Conservation (phyloP, 176 grass and related monocot genomes). For the Typha latifolia region DNA sequence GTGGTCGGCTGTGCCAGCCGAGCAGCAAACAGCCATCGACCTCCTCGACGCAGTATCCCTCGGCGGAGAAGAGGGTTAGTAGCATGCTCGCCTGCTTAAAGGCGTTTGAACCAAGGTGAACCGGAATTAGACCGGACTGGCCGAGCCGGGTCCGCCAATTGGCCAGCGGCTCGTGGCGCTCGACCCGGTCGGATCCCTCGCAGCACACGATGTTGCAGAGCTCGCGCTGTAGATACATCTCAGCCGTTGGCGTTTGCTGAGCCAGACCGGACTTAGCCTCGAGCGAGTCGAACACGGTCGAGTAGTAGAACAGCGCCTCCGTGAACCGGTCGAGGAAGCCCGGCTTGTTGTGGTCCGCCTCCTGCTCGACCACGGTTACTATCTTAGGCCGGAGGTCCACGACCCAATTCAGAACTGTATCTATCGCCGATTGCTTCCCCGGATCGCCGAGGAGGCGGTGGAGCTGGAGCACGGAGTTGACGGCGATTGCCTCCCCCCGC, state of each 20-base stretch:
- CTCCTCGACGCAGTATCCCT: conserved; percentile 81
- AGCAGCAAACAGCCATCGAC: conserved; percentile 72
- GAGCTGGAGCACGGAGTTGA: conserved; percentile 87
- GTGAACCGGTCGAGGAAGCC: conserved; percentile 87
- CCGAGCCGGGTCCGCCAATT: conserved; percentile 49
- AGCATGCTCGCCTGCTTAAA: conserved; percentile 91
- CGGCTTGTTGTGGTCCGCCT: conserved; percentile 86
- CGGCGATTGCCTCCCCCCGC: conserved; percentile 57
- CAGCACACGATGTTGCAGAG: conserved; percentile 81
- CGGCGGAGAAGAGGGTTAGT: conserved; percentile 76
- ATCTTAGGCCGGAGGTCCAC: conserved; percentile 49
- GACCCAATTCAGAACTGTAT: conserved; percentile 56
- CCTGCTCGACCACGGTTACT: conserved; percentile 78
- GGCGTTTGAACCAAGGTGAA: conserved; percentile 69
- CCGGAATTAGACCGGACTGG: conserved; percentile 35
- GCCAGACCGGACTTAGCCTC: conserved; percentile 29
- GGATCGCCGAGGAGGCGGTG: conserved; percentile 59
- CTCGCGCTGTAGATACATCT: conserved; percentile 66
- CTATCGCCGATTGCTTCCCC: conserved; percentile 29
- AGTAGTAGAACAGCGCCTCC: conserved; percentile 93
- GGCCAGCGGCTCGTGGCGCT: conserved; percentile 85
- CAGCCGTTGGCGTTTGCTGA: conserved; percentile 25
- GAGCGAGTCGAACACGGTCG: conserved; percentile 82
- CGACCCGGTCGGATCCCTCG: conserved; percentile 46
- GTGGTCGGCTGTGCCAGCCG: conserved; percentile 74